Evolutionary conservation across 1,284 basidiomycete genomes (phyloP).

Genomic region (Apiotrichum brassicae): DNA sequence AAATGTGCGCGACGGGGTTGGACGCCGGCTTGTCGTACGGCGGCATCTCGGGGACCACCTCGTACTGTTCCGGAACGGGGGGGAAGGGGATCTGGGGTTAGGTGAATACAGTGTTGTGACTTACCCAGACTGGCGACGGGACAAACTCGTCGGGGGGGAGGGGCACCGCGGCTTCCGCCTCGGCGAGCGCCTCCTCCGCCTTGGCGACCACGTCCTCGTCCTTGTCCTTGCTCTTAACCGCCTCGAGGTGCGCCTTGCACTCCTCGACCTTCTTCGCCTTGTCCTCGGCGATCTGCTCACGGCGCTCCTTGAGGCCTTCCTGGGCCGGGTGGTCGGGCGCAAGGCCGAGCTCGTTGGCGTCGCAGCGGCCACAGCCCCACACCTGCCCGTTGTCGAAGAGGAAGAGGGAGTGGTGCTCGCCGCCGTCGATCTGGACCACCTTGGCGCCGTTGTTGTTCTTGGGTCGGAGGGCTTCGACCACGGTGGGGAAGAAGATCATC

Average conservation of each 20-base stretch:
- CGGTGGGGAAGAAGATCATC: conserved; percentile 63
- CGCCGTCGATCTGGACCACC: conserved; percentile 56
- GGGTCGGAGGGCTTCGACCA: conserved; percentile 62
- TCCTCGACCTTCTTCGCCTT: conserved; percentile 32
- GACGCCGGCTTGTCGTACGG: conserved; percentile 44
- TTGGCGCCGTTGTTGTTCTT: conserved; percentile 60
- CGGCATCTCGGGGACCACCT: conserved; percentile 46
- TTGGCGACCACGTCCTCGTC: conserved; percentile 29
- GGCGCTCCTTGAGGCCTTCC: conserved; percentile 45
- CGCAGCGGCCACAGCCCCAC: conserved; percentile 71
- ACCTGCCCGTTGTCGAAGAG: conserved; percentile 75
- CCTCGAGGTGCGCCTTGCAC: conserved; percentile 25
- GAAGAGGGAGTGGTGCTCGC: conserved; percentile 83
- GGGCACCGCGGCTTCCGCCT: conserved; percentile 48
- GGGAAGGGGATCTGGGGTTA: conserved; percentile 58
- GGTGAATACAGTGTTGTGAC: conserved; percentile 14
- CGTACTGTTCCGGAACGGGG: conserved; percentile 46
- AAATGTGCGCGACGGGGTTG: conserved; percentile 68
- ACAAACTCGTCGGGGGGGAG: conserved; percentile 57
- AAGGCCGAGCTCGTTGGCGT: conserved; percentile 71
- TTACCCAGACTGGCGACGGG: conserved; percentile 47
- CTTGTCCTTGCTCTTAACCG: conserved; percentile 20
- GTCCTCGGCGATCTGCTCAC: conserved; percentile 37
- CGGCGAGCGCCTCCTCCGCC: conserved; percentile 25
- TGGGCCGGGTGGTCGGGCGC: conserved; percentile 56